Evolutionary conservation across 2,329 filamentous ascomycete genomes (phyloP), one percentile per base, ranked within the genome.

Genomic region (Penicillium sumatraense): DNA sequence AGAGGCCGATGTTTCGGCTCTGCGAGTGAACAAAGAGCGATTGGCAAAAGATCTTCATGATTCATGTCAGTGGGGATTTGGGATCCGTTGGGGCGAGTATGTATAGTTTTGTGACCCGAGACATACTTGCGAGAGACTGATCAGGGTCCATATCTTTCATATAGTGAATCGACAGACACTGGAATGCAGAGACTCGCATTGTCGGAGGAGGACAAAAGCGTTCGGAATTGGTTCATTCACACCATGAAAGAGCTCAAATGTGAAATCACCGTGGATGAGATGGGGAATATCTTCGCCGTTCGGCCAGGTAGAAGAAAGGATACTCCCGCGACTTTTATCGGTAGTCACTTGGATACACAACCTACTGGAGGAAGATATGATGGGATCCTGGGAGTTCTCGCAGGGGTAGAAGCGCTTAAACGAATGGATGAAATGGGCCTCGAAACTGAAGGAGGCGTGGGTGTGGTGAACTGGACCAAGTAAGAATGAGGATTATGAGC

Each of bases 231-330:
- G 90, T 92, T 95, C 60, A 81, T 86, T 0, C 71, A 85, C 16
- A 86, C 85, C 0, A 85, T 84, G 1, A 74, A 83, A 63, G 77
- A 75, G 0, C 75, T 92, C 0, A 88, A 87, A 9, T 93, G 90
- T 70, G 79, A 80, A 3, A 80, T 89, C 7, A 87, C 82, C 0
- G 73, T 91, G 1, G 90, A 95, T 68, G 78, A 84, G 23, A 92
- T 93, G 84, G 90, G 90, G 18, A 95, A 93, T 62, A 89, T 89
- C 57, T 95, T 93, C 68, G 89, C 89, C 1, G 79, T 90, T 3
- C 82, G 87, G 2, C 83, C 86, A 3, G 89, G 90, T 1, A 75
- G 82, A 53, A 74, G 75, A 49, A 76, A 80, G 16, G 78, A 83
- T 23, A 83, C 83, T 2, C 79, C 84, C 8, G 82, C 89, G 1